phyloP scores from a whole-genome alignment of 768 basidiomycete species.

The Phanerochaete sordida region DNA sequence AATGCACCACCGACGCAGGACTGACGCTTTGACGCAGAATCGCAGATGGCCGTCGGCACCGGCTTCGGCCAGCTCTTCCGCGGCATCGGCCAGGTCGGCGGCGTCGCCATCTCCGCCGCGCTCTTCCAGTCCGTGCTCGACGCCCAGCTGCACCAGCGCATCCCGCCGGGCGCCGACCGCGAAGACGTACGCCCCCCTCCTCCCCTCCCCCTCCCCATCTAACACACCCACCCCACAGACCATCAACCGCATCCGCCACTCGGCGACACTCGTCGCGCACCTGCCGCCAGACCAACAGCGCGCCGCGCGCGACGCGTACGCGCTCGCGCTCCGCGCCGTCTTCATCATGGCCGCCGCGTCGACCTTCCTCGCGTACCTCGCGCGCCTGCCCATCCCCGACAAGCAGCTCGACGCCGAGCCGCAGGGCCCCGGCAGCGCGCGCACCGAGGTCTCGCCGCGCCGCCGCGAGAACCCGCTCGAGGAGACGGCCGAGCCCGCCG shows the following conservation, averaged over 20 bases:
- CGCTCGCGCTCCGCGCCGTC: conserved; percentile 53
- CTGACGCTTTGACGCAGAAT: conserved; percentile 33
- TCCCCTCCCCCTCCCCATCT: no score
- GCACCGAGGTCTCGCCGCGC: not conserved
- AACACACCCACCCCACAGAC: conserved; percentile 35
- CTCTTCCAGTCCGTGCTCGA: conserved; percentile 62
- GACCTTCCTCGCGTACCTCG: conserved; percentile 56
- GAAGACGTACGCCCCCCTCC: conserved; percentile 56
- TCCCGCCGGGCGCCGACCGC: conserved; percentile 43
- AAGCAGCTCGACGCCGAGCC: conserved; percentile 29
- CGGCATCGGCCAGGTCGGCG: conserved; percentile 65
- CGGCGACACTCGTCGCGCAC: conserved; percentile 47
- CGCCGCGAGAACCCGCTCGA: conserved; percentile 35
- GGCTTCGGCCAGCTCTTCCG: conserved; percentile 68
- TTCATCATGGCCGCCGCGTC: conserved; percentile 58
- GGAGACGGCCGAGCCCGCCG: conserved; percentile 22
- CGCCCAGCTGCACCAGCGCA: conserved; percentile 48
- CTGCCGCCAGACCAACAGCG: conserved; percentile 51
- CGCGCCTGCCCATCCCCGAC: conserved; percentile 51
- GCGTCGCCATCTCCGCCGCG: conserved; percentile 67
- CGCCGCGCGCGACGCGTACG: conserved; percentile 59
- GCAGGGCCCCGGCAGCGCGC: not conserved
- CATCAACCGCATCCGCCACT: conserved; percentile 58
- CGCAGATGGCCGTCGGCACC: conserved; percentile 62
- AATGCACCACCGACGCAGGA: not conserved